A percentile compares a stretch with the other conserved stretches of the same genome.
Evolutionary conservation across 345 rosid species (phyloP).

Genomic region (Lumnitzera racemosa): DNA sequence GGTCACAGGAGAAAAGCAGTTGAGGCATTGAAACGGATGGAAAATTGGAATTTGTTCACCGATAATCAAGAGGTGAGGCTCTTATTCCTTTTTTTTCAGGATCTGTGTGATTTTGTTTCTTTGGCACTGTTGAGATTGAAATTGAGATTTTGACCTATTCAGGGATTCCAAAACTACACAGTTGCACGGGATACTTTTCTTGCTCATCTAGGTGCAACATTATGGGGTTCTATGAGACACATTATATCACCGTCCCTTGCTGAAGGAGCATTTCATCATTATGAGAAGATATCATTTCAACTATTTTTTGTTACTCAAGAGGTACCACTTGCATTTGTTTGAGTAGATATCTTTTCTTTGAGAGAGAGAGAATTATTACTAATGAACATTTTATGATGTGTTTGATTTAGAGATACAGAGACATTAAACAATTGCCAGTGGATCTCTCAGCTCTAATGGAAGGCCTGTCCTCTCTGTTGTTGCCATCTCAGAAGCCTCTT

Average conservation of each 20-base stretch:
- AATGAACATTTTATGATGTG: slow-evolving; percentile 13
- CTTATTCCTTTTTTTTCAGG: slow-evolving; percentile 5
- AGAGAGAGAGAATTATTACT: slow-evolving; percentile 10
- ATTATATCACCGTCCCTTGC: slow-evolving; percentile 86
- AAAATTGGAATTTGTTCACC: slow-evolving; percentile 91
- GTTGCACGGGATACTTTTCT: slow-evolving; percentile 97
- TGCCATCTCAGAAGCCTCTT: slow-evolving; percentile 77
- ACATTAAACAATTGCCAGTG: slow-evolving; percentile 65
- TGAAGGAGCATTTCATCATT: slow-evolving; percentile 95
- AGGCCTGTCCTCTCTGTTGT: slow-evolving; percentile 80
- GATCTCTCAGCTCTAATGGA: slow-evolving; percentile 68
- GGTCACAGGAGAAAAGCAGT: slow-evolving; percentile 68
- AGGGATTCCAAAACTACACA: slow-evolving; percentile 89
- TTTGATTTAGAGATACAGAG: slow-evolving; percentile 59
- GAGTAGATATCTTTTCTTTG: slow-evolving; percentile 7
- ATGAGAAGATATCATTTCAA: slow-evolving; percentile 92
- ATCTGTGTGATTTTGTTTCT: not conserved
- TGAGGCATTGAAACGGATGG: slow-evolving; percentile 86
- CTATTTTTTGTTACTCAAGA: slow-evolving; percentile 86
- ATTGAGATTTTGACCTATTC: slow-evolving; percentile 16
- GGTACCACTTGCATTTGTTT: slow-evolving; percentile 33
- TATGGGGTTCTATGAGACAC: slow-evolving; percentile 97
- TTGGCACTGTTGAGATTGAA: not conserved
- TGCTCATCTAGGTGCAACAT: slow-evolving; percentile 87
- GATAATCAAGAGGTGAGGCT: slow-evolving; percentile 63